Conservation (phyloP, 1,139 yeast species). For the Yarrowia galli region DNA sequence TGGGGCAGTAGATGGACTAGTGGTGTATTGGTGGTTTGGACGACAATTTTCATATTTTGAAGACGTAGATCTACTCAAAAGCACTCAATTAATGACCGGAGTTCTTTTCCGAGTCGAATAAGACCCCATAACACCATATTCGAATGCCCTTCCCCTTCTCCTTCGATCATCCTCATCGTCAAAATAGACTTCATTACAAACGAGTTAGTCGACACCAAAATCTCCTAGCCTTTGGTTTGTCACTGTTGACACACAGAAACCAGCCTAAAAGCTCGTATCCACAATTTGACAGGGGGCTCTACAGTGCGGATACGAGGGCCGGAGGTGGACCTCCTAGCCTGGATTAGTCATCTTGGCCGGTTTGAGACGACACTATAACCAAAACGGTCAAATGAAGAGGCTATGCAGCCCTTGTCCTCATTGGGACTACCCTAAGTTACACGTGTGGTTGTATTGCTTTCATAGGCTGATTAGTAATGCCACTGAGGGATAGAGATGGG, state of each 20-base stretch:
- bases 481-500: no score
- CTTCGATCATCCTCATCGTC: not conserved
- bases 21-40: not conserved
- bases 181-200: slow-evolving; percentile 4
- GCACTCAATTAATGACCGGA: not conserved
- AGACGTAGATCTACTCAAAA: no score
- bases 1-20: not conserved
- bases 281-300: not conserved
- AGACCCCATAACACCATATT: not conserved
- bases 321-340: no score
- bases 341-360: no score
- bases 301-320: no score
- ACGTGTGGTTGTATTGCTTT: no score
- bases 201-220: slow-evolving; percentile 1
- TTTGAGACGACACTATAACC: no score
- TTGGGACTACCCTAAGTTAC: no score
- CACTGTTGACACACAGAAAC: not conserved
- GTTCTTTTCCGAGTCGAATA: no score
- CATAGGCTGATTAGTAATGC: no score
- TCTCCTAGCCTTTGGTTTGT: not conserved
- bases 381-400: no score
- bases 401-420: no score
- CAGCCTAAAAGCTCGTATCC: not conserved
- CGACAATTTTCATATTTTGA: not conserved
- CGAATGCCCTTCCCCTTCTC: not conserved